phyloP scores from a whole-genome alignment of 1,284 basidiomycete species.

The Mycena sp. region DNA sequence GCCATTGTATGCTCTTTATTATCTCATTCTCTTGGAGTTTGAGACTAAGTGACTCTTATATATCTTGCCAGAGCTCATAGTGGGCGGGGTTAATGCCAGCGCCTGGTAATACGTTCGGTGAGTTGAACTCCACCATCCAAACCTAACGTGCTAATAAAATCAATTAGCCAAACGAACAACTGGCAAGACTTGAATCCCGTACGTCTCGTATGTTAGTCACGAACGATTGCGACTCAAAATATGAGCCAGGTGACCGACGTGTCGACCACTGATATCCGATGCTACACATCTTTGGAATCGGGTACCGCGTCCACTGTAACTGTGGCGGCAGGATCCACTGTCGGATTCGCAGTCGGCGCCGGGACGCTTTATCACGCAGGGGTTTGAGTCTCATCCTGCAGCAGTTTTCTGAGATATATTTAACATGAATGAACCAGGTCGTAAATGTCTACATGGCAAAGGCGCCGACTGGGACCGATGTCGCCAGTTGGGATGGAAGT shows the following conservation, averaged over 20 bases:
- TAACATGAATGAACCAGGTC: constrained; percentile 40
- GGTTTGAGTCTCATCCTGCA: neutral
- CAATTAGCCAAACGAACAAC: constrained; percentile 27
- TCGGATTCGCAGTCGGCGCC: constrained; percentile 37
- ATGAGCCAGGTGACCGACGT: constrained; percentile 16
- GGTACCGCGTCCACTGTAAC: constrained; percentile 29
- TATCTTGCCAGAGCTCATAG: constrained; percentile 15
- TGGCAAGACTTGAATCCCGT: no score
- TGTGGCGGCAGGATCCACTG: constrained; percentile 41
- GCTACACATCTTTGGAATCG: constrained; percentile 11
- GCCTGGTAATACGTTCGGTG: constrained; percentile 26
- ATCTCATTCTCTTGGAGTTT: neutral
- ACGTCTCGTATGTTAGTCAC: neutral
- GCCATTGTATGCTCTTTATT: constrained; percentile 14
- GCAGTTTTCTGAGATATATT: neutral
- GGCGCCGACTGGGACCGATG: constrained; percentile 32
- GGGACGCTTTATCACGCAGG: constrained; percentile 41
- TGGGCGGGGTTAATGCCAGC: neutral
- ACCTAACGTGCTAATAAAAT: neutral
- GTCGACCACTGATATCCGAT: constrained; percentile 20
- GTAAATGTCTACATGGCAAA: no score
- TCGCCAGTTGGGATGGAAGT: constrained; percentile 36
- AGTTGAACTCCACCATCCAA: neutral
- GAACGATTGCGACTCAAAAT: neutral
- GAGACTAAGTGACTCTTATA: neutral